Evolutionary conservation across 352 stramenopile genomes (phyloP).

Genomic region (Phytophthora brassicae): DNA sequence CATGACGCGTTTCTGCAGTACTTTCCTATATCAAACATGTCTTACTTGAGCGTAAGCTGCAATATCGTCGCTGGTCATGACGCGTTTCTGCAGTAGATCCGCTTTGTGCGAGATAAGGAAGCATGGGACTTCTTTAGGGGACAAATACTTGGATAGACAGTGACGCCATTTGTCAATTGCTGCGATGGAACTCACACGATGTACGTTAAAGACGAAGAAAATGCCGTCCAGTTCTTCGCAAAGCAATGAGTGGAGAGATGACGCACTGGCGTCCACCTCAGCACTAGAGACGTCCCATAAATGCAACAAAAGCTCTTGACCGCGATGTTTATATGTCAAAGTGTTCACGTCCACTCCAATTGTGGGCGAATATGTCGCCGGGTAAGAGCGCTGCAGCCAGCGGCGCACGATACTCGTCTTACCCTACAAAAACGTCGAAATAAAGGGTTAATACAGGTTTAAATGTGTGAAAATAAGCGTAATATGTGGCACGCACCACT

Average conservation of each 20-base stretch:
- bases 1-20: too few species aligned
- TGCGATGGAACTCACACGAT: constrained; percentile 85
- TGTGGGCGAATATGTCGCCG: constrained; percentile 67
- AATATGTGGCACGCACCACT: constrained; percentile 42
- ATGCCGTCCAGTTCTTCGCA: constrained; percentile 82
- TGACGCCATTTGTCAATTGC: constrained; percentile 86
- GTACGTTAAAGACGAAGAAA: constrained; percentile 90
- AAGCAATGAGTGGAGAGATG: constrained; percentile 68
- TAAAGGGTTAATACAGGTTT: background rate
- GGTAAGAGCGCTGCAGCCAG: constrained; percentile 77
- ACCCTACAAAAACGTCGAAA: constrained; percentile 36
- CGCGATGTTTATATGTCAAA: constrained; percentile 44
- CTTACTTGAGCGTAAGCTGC: constrained; percentile 60
- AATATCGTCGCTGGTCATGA: constrained; percentile 88
- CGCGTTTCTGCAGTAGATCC: constrained; percentile 79
- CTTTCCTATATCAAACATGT: background rate
- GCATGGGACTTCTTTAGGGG: constrained; percentile 73
- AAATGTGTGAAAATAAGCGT: background rate
- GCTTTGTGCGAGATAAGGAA: constrained; percentile 85
- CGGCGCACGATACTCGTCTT: constrained; percentile 83
- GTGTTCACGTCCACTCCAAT: constrained; percentile 78
- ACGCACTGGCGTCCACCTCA: constrained; percentile 62
- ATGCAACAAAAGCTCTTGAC: constrained; percentile 56
- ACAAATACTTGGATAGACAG: constrained; percentile 69
- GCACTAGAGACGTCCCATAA: constrained; percentile 81